Base-by-base conservation (phyloP, 2,329 filamentous ascomycete genomes). In the Sporothrix humicola region DNA sequence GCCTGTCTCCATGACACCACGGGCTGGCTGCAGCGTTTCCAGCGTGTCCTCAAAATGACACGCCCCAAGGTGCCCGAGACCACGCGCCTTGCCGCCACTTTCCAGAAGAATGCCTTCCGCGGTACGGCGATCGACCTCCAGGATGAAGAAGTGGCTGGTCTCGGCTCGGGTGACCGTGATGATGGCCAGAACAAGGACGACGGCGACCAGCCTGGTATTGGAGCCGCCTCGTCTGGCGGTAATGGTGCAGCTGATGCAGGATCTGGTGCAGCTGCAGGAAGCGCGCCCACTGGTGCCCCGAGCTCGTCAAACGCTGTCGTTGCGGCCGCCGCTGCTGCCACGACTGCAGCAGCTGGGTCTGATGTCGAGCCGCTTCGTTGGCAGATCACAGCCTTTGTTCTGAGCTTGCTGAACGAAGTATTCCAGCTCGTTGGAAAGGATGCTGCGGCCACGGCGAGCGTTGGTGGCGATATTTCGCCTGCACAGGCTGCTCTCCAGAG, bases 71-170 rank as follows among this genome's bases (percentile, higher is more conserved):
- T 84, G 1, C 87, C 90, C 58, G 87, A 89, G 42, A 85, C 87
- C 59, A 82, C 85, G 3, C 73, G 73, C 1, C 69, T 74, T 23
- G 75, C 74, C 8, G 73, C 73, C n/a, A 71, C 69, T 0, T 75
- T 75, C 70, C 75, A 72, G 13, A 48, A 12, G 88, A 85, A 77
- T 80, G 44, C 61, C n/a, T 69, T 71, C 42, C 71, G 82, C 7
- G 86, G 84, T 10, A 85, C 86, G 3, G 85, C 88, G 13, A 87
- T 93, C n/a, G 96, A 99, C 78, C 83, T 98, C 0, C 92, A 95
- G 76, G 96, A 99, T 79, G 96, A 99, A 80, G 97, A 99, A 81
- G 95, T 97, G 50, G 96, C 96, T 71, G 96, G 96, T 0, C 98
- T 99, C 79, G 90, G 92, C 1, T 87, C 87, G 42, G 91, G 90